Conservation (phyloP, 805 yeast species). For the Jamesozyma gamospora region DNA sequence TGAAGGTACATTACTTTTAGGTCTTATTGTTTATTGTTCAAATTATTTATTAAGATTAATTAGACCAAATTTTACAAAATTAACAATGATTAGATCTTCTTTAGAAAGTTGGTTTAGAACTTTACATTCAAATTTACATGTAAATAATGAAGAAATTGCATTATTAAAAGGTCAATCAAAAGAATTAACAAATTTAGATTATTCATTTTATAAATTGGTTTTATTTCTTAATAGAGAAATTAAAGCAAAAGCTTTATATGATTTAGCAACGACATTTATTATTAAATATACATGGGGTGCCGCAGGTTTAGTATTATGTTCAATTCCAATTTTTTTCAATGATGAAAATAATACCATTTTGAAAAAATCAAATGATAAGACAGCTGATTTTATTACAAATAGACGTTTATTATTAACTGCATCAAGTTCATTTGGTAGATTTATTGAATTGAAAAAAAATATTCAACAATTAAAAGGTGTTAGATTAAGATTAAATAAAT, state of each 20-base stretch:
- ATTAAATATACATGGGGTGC: constrained; percentile 96
- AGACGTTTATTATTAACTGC: constrained; percentile 75
- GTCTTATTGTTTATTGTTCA: constrained; percentile 71
- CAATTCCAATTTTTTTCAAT: constrained; percentile 72
- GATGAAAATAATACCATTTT: constrained; percentile 24
- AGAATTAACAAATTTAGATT: constrained; percentile 69
- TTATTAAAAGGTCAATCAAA: constrained; percentile 69
- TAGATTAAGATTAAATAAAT: constrained; percentile 60
- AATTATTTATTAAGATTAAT: constrained; percentile 62
- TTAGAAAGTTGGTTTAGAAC: constrained; percentile 79
- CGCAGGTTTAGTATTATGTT: constrained; percentile 77
- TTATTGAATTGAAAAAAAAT: constrained; percentile 76
- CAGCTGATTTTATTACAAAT: constrained; percentile 84
- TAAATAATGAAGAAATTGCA: constrained; percentile 80
- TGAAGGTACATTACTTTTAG: constrained; percentile 70
- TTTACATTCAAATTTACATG: constrained; percentile 70
- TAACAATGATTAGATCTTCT: constrained; percentile 64
- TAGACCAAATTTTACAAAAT: constrained; percentile 83
- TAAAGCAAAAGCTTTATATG: constrained; percentile 68
- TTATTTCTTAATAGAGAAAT: constrained; percentile 66
- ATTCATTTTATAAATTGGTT: constrained; percentile 71
- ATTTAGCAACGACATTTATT: constrained; percentile 76
- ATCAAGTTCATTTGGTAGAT: constrained; percentile 78
- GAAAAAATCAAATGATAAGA: constrained; percentile 29
- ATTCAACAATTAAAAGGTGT: constrained; percentile 78